Conservation (phyloP, 768 basidiomycete species). For the Scleroderma citrinum region DNA sequence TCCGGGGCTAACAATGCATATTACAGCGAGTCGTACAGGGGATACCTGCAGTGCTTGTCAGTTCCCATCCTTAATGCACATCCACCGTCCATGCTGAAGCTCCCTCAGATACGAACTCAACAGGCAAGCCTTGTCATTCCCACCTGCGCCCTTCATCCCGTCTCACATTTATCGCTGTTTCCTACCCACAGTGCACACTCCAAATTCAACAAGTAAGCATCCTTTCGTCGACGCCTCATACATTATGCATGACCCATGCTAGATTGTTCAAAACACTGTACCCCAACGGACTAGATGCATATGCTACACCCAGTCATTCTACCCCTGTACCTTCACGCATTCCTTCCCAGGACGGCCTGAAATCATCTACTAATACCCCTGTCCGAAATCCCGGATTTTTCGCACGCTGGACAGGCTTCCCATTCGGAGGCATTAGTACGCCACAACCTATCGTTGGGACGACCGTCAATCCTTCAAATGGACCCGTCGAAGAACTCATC, state of each 20-base stretch:
- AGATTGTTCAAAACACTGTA: constrained; percentile 66
- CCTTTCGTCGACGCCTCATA: not conserved
- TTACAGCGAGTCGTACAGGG: constrained; percentile 69
- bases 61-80: constrained; percentile 14
- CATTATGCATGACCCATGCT: not conserved
- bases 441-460: constrained; percentile 12
- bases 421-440: constrained; percentile 10
- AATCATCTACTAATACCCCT: constrained; percentile 13
- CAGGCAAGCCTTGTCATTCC: constrained; percentile 33
- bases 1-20: not conserved
- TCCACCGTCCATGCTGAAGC: constrained; percentile 8
- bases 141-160: constrained; percentile 1
- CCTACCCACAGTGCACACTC: constrained; percentile 50
- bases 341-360: constrained; percentile 21
- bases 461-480: constrained; percentile 33
- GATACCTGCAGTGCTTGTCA: constrained; percentile 74
- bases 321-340: constrained; percentile 32
- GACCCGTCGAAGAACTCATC: constrained; percentile 65
- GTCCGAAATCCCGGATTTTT: constrained; percentile 29
- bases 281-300: constrained; percentile 49
- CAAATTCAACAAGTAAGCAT: constrained; percentile 61
- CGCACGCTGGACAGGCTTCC: constrained; percentile 29
- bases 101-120: constrained; percentile 43
- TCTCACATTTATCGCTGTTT: not conserved
- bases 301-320: constrained; percentile 32